phyloP scores from a whole-genome alignment of 2,329 filamentous ascomycete genomes.

The Blumeriella jaapii region DNA sequence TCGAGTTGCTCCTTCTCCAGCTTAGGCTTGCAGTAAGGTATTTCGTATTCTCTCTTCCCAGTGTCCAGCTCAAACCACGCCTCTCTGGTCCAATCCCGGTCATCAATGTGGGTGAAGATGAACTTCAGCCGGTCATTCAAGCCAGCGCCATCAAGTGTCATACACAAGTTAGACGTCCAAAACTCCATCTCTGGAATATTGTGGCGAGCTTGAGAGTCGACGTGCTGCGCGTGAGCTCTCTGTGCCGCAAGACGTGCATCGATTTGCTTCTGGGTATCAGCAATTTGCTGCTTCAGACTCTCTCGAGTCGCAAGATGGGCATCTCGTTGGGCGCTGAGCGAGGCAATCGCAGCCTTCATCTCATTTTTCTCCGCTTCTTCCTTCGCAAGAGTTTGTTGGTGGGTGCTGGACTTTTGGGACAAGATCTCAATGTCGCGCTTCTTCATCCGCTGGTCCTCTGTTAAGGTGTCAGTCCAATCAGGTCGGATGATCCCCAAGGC shows the following conservation, averaged over 20 bases:
- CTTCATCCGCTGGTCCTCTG: slow-evolving; percentile 87
- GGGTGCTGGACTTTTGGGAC: slow-evolving; percentile 55
- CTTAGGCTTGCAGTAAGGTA: slow-evolving; percentile 71
- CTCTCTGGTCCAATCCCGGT: slow-evolving; percentile 78
- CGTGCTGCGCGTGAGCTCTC: slow-evolving; percentile 56
- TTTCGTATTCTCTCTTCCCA: slow-evolving; percentile 70
- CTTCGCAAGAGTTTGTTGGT: slow-evolving; percentile 64
- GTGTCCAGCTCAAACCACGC: slow-evolving; percentile 90
- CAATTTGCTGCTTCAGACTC: slow-evolving; percentile 47
- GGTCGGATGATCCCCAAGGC: too few species aligned
- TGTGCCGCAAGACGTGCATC: slow-evolving; percentile 60
- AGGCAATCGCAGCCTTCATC: slow-evolving; percentile 53
- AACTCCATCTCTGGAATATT: slow-evolving; percentile 92
- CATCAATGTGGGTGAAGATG: slow-evolving; percentile 75
- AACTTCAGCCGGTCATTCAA: slow-evolving; percentile 80
- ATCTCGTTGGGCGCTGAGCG: slow-evolving; percentile 48
- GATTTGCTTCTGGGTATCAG: slow-evolving; percentile 58
- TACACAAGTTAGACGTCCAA: slow-evolving; percentile 83
- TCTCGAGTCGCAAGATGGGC: slow-evolving; percentile 46
- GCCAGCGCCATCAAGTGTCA: slow-evolving; percentile 82
- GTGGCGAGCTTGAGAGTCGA: slow-evolving; percentile 75
- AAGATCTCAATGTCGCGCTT: slow-evolving; percentile 79
- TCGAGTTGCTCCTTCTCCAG: slow-evolving; percentile 70
- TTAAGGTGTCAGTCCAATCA: slow-evolving; percentile 10
- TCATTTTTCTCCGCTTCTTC: slow-evolving; percentile 68